A percentile compares a stretch with the other conserved stretches of the same genome.
Conservation (phyloP, 352 stramenopile genomes). For the Pythium grandisporangium region DNA sequence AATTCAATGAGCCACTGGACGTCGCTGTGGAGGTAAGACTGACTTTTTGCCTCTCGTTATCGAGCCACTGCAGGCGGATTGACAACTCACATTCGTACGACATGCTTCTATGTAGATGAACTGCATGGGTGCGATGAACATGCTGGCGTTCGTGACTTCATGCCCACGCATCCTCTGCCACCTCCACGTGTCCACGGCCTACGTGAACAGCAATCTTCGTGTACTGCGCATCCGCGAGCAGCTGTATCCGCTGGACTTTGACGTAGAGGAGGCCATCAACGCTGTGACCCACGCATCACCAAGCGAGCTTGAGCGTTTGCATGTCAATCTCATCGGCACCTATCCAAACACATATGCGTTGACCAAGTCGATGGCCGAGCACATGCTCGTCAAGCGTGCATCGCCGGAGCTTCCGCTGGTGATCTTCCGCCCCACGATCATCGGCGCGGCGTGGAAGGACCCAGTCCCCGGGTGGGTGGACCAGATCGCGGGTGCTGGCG, state of each 20-base stretch:
- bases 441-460: slow-evolving; percentile 81
- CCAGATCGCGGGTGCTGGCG: slow-evolving; percentile 64
- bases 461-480: slow-evolving; percentile 78
- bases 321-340: slow-evolving; percentile 74
- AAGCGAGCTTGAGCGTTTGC: slow-evolving; percentile 48
- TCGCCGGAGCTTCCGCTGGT: slow-evolving; percentile 42
- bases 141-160: slow-evolving; percentile 46
- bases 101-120: slow-evolving; percentile 39
- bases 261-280: slow-evolving; percentile 53
- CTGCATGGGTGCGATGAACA: slow-evolving; percentile 54
- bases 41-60: no score
- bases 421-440: slow-evolving; percentile 80
- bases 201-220: slow-evolving; percentile 77
- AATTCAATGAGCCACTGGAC: slow-evolving; percentile 84
- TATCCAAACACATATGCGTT: slow-evolving; percentile 88
- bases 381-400: slow-evolving; percentile 46
- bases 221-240: slow-evolving; percentile 36
- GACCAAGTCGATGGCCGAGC: slow-evolving; percentile 85
- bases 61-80: background rate
- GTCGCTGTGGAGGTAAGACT: slow-evolving; percentile 48
- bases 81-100: background rate
- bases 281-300: slow-evolving; percentile 40
- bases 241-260: slow-evolving; percentile 83
- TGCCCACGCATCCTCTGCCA: slow-evolving; percentile 45
- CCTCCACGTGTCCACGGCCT: slow-evolving; percentile 78